These are phyloP conservation scores for Drechslera avenae DNA, from an alignment of 2,329 filamentous ascomycete species.

Conservation along the genomic window DNA sequence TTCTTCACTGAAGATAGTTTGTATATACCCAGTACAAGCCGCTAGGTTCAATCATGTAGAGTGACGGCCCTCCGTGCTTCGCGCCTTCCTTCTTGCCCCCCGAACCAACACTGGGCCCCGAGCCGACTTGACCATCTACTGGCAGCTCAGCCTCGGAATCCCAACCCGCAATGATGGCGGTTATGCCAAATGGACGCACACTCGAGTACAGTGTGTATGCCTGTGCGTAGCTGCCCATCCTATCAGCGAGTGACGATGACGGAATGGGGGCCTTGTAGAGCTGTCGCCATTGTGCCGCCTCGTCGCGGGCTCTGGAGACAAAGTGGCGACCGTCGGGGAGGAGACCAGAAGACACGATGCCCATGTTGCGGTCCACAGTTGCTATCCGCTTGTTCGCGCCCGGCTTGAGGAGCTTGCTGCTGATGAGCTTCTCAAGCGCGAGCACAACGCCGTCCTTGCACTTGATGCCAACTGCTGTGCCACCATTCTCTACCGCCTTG, in stretches of 20 bases:
- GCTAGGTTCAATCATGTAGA: conserved; percentile 99
- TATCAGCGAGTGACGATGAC: conserved; percentile 82
- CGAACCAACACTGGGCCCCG: conserved; percentile 75
- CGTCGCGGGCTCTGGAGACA: conserved; percentile 89
- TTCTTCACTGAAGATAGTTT: background rate
- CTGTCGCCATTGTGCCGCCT: conserved; percentile 87
- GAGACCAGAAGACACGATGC: conserved; percentile 91
- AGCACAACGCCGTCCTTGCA: conserved; percentile 97
- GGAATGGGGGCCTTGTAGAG: conserved; percentile 95
- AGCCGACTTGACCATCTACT: conserved; percentile 89
- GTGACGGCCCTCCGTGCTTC: conserved; percentile 83
- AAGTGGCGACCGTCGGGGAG: conserved; percentile 96
- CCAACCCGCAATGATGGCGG: conserved; percentile 90
- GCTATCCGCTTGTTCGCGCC: conserved; percentile 97
- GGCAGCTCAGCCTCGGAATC: conserved; percentile 84
- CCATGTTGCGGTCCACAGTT: conserved; percentile 90
- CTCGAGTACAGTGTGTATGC: conserved; percentile 97
- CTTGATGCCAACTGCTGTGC: conserved; percentile 92
- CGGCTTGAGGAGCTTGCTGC: conserved; percentile 92
- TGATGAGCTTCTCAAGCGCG: conserved; percentile 94
- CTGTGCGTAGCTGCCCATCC: conserved; percentile 95
- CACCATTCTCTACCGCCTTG: conserved; percentile 97
- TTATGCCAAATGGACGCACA: conserved; percentile 95
- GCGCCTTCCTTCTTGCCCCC: conserved; percentile 79
- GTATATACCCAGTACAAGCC: conserved; percentile 82